phyloP scores from a whole-genome alignment of 805 yeast species.

The Teunomyces kruisii region DNA sequence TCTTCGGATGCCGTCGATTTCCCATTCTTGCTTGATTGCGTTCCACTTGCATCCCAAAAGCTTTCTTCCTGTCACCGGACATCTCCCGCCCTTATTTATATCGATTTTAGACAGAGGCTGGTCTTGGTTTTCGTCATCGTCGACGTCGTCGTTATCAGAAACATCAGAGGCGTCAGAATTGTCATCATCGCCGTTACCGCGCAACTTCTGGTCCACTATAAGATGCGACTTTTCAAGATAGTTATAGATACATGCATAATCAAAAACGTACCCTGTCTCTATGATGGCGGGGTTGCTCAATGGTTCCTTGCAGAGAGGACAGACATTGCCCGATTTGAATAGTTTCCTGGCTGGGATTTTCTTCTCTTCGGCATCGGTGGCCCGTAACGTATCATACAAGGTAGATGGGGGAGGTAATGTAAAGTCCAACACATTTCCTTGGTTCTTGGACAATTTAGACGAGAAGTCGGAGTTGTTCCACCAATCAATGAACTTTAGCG shows the following conservation, averaged over 20 bases:
- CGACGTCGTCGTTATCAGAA: conserved; percentile 15
- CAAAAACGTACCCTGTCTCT: conserved; percentile 89
- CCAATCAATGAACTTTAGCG: conserved; percentile 88
- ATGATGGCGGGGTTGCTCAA: conserved; percentile 80
- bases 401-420: conserved; percentile 50
- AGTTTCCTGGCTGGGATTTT: conserved; percentile 15
- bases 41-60: conserved; percentile 71
- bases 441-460: conserved; percentile 50
- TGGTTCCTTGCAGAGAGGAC: conserved; percentile 68
- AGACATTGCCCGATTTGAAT: conserved; percentile 37
- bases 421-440: conserved; percentile 45
- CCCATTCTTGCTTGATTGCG: conserved; percentile 60
- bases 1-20: conserved; percentile 71
- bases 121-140: conserved; percentile 9
- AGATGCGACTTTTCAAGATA: conserved; percentile 52
- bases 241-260: conserved; percentile 81
- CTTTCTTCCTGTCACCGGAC: conserved; percentile 79
- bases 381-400: conserved; percentile 15
- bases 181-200: conserved; percentile 8
- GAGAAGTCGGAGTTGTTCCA: conserved; percentile 81
- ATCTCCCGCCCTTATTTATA: conserved; percentile 58
- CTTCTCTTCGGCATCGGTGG: conserved; percentile 3
- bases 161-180: conserved; percentile 15
- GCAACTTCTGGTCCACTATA: conserved; percentile 18
- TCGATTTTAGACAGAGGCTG: conserved; percentile 17